Evolutionary conservation across 1,284 basidiomycete genomes (phyloP).

Genomic region (Ceratobasidium sp.): DNA sequence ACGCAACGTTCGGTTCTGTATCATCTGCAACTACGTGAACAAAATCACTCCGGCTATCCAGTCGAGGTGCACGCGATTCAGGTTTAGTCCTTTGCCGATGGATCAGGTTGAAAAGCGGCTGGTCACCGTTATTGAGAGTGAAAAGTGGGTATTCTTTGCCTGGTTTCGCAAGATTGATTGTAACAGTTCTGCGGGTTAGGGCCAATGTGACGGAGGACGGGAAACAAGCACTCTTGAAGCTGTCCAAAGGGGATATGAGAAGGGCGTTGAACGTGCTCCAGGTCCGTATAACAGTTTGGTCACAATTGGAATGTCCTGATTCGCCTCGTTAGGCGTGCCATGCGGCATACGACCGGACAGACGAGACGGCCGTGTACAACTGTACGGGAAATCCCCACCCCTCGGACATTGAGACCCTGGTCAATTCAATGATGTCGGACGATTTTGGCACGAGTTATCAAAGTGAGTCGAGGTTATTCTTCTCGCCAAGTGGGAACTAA

Average conservation of each 20-base stretch:
- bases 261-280: slow-evolving; percentile 95
- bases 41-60: slow-evolving; percentile 99
- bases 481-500: background rate
- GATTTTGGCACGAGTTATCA: slow-evolving; percentile 95
- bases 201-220: slow-evolving; percentile 90
- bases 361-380: slow-evolving; percentile 93
- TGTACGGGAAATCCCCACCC: slow-evolving; percentile 98
- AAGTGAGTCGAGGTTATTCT: slow-evolving; percentile 63
- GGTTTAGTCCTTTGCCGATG: slow-evolving; percentile 94
- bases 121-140: slow-evolving; percentile 81
- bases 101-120: slow-evolving; percentile 87
- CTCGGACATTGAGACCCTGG: slow-evolving; percentile 89
- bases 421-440: slow-evolving; percentile 95
- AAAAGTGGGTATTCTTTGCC: slow-evolving; percentile 69
- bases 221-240: slow-evolving; percentile 87
- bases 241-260: slow-evolving; percentile 98
- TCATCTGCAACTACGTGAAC: slow-evolving; percentile 99
- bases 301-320: background rate
- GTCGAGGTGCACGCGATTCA: slow-evolving; percentile 96
- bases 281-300: slow-evolving; percentile 50
- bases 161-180: background rate
- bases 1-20: slow-evolving; percentile 98
- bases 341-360: slow-evolving; percentile 90
- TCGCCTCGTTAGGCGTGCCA: slow-evolving; percentile 79
- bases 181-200: slow-evolving; percentile 58